Evolutionary conservation across 208 protist species (phyloP).

Genomic region (Trypanosoma scelopori): DNA sequence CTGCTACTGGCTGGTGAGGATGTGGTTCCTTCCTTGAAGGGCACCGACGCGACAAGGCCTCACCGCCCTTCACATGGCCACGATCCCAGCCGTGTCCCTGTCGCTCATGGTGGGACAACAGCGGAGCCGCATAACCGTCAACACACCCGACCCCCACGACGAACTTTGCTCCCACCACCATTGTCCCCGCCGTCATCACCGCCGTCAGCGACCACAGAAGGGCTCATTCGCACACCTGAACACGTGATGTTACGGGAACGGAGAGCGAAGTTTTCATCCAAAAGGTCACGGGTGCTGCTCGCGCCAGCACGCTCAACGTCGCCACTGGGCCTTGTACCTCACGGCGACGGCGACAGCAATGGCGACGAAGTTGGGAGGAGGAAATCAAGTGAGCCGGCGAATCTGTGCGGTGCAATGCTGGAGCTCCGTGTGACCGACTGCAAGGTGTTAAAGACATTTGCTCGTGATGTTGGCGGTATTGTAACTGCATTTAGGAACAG

Average conservation of each 20-base stretch:
- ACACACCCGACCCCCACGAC: not conserved
- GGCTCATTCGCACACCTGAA: constrained; percentile 30
- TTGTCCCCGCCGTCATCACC: constrained; percentile 1
- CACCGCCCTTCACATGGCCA: not conserved
- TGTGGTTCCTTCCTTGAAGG: not conserved
- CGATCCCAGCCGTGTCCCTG: not conserved
- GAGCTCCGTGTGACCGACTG: constrained; percentile 15
- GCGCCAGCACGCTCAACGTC: constrained; percentile 2
- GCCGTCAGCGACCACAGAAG: not conserved
- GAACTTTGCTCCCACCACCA: not conserved
- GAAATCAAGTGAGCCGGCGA: not conserved
- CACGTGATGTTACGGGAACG: not conserved
- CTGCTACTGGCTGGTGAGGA: not conserved
- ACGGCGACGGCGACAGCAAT: no score
- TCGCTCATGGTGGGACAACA: not conserved
- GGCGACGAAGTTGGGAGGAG: not conserved
- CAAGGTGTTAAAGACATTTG: constrained; percentile 18
- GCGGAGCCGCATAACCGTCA: not conserved
- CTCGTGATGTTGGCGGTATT: constrained; percentile 17
- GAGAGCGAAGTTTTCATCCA: not conserved
- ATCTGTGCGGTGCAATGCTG: not conserved
- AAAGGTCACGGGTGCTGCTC: not conserved
- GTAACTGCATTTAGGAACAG: constrained; percentile 18
- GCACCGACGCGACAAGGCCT: not conserved
- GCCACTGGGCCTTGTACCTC: not conserved